A percentile compares a stretch with the other conserved stretches of the same genome.
Evolutionary conservation across 1,284 basidiomycete genomes (phyloP).

Genomic region (Boletus semigastroideus): DNA sequence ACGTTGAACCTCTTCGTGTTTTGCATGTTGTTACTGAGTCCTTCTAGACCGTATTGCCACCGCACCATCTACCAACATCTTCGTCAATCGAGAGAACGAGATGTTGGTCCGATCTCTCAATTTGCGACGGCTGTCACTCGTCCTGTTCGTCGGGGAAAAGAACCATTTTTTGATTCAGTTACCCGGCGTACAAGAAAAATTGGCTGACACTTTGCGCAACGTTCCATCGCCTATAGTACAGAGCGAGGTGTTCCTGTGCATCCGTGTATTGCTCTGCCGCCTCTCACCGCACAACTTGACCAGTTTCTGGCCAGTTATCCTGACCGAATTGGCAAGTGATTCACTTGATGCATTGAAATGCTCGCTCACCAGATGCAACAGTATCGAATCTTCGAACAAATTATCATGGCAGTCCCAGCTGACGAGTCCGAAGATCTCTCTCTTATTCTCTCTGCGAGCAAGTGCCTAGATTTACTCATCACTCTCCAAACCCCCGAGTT

Average conservation of each 20-base stretch:
- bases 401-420: constrained; percentile 57
- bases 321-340: constrained; percentile 81
- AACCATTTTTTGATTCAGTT: constrained; percentile 90
- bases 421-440: constrained; percentile 84
- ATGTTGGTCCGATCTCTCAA: constrained; percentile 87
- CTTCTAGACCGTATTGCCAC: constrained; percentile 75
- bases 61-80: constrained; percentile 92
- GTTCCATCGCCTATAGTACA: constrained; percentile 84
- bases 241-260: constrained; percentile 92
- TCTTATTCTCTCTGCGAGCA: constrained; percentile 85
- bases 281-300: constrained; percentile 89
- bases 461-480: constrained; percentile 90
- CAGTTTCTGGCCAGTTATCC: constrained; percentile 95
- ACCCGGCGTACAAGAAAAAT: constrained; percentile 92
- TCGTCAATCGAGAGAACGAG: constrained; percentile 94
- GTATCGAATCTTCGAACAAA: constrained; percentile 78
- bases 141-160: constrained; percentile 82
- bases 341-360: neutral
- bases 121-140: constrained; percentile 84
- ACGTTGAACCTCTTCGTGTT: constrained; percentile 23
- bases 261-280: constrained; percentile 90
- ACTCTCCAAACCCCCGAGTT: constrained; percentile 96
- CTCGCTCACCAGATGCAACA: constrained; percentile 31
- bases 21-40: constrained; percentile 10
- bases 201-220: constrained; percentile 90